These are phyloP conservation scores for Aspergillus ellipticus DNA, from an alignment of 495 filamentous ascomycete species.

Conservation along the genomic window DNA sequence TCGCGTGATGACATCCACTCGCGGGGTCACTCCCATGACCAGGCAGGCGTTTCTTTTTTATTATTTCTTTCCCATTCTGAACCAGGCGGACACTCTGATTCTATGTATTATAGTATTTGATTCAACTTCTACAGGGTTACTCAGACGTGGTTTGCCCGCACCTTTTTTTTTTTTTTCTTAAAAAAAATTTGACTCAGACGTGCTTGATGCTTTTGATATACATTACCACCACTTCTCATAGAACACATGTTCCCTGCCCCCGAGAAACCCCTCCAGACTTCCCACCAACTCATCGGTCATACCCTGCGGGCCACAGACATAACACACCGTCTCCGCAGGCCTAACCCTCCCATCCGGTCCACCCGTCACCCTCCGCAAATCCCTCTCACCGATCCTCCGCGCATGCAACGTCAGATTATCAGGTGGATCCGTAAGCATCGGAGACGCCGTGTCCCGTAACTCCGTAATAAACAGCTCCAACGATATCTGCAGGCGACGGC, in stretches of 20 bases:
- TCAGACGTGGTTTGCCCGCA: background rate
- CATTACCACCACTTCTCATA: constrained; percentile 87
- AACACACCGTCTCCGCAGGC: constrained; percentile 55
- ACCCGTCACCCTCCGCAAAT: constrained; percentile 43
- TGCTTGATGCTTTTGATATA: background rate
- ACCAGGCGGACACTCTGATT: background rate
- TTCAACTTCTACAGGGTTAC: background rate
- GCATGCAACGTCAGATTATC: constrained; percentile 36
- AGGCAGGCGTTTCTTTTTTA: background rate
- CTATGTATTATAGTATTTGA: background rate
- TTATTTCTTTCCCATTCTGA: background rate
- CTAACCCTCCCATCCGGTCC: constrained; percentile 35
- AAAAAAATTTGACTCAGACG: background rate
- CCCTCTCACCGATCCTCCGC: constrained; percentile 48
- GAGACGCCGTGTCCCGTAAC: constrained; percentile 6
- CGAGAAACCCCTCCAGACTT: constrained; percentile 40
- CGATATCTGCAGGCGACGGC: constrained; percentile 26
- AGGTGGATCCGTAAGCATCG: constrained; percentile 6
- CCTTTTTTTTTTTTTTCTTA: background rate
- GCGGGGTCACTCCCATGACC: background rate
- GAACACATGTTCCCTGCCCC: constrained; percentile 59
- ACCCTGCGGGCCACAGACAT: constrained; percentile 71
- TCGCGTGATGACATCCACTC: constrained; percentile 4
- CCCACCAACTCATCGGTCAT: constrained; percentile 81
- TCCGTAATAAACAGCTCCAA: constrained; percentile 42